Percentiles rank a stretch among this genome's conserved stretches.
Evolutionary conservation across 2,329 filamentous ascomycete species (phyloP).

Genomic region (Phialocephala subalpina): DNA sequence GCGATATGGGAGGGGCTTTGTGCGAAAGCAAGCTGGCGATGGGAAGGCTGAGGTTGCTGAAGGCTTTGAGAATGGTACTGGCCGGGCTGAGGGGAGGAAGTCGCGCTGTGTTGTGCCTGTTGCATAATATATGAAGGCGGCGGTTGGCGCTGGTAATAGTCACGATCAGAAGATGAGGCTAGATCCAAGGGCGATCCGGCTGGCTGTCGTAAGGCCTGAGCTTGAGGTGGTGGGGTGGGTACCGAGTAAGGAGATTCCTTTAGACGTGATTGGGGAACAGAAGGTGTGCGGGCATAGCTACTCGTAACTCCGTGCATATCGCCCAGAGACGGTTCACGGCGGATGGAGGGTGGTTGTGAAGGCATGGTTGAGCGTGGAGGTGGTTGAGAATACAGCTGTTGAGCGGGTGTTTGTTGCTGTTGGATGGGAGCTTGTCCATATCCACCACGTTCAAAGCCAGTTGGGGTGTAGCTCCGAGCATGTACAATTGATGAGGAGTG

Average conservation of each 20-base stretch:
- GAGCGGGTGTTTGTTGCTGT: conserved; percentile 43
- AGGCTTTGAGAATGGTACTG: conserved; percentile 36
- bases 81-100: conserved; percentile 38
- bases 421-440: conserved; percentile 50
- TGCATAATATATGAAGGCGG: conserved; percentile 38
- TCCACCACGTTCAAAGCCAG: conserved; percentile 41
- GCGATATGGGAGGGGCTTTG: conserved; percentile 37
- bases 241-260: conserved; percentile 46
- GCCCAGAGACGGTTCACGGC: conserved; percentile 40
- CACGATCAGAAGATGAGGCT: conserved; percentile 39
- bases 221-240: conserved; percentile 35
- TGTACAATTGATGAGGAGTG: conserved; percentile 50
- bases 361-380: conserved; percentile 39
- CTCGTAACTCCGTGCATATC: conserved; percentile 40
- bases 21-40: conserved; percentile 42
- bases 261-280: conserved; percentile 37
- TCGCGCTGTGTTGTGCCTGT: conserved; percentile 38
- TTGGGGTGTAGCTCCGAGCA: conserved; percentile 42
- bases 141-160: conserved; percentile 42
- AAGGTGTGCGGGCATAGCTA: conserved; percentile 38
- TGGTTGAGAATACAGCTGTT: conserved; percentile 40
- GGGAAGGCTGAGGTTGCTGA: conserved; percentile 35
- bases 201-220: conserved; percentile 34
- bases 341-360: conserved; percentile 38
- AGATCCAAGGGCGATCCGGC: conserved; percentile 41